Evolutionary conservation across 345 rosid species (phyloP), one percentile per base, ranked within the genome.

Genomic region (Hypericum androsaemum): DNA sequence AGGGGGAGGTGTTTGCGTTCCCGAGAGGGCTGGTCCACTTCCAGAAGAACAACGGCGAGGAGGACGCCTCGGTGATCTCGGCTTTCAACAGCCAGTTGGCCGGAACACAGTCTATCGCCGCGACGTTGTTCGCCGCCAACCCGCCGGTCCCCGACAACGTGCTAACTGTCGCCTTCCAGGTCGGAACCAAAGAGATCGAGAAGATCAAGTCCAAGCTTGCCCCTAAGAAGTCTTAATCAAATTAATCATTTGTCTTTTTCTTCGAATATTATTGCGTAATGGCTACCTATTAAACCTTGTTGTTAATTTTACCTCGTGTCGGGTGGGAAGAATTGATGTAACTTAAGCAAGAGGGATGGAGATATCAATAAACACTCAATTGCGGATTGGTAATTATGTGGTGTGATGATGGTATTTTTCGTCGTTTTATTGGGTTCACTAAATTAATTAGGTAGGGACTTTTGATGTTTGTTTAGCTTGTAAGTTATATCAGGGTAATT

Each of bases 21-120:
- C 50, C 50, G 6, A 46, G 50, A 7, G 50, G 50, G 7, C 14
- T 46, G 6, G 32, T 46, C 50, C 50, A 46, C 28, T 46, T 46
- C 50, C 50, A 46, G 50, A 46, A 46, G 50, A 46, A 46, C 50
- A 46, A 46, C 50, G 50, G 50, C 28, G 12, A 46, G 50, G 22
- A 46, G 22, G 28, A 15, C 15, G 50, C 50, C 9, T 17, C 50
- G 50, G 50, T 46, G 7, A 46, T 46, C 50, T 17, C 50, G 28
- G 50, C 22, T 0, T 46, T 46, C 50, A 46, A 46, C 28, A 46
- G 50, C 28, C 50, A 46, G 50, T 32, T 46, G 6, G 16, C 50
- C 8, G 50, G 50, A 0, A 46, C 50, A 2, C 50, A 46, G 50
- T 46, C 50, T 17, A 14, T 46, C 5, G 50, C 50, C 8, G 28